Percentiles rank a stretch among this genome's conserved stretches.
These are phyloP conservation scores for Rhododendron ferrugineum DNA, from an alignment of 148 eudicot species.

Conservation along the genomic window DNA sequence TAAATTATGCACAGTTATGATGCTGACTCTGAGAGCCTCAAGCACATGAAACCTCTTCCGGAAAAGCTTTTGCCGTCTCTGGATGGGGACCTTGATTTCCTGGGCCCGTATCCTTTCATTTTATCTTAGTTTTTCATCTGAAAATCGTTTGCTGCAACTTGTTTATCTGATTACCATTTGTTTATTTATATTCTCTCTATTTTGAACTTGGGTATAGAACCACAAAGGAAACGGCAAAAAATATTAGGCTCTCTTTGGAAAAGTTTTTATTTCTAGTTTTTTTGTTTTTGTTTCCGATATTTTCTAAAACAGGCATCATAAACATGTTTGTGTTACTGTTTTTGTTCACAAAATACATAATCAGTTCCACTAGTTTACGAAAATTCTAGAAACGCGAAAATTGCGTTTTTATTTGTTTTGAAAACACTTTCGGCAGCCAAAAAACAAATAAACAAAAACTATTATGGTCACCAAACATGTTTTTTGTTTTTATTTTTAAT, in stretches of 20 bases:
- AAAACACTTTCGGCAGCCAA: too few relatives aligned
- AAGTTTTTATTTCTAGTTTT: too few relatives aligned
- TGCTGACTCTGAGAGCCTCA: slow-evolving; percentile 37
- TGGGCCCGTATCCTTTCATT: slow-evolving; percentile 74
- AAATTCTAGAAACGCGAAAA: too few relatives aligned
- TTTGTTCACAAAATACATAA: too few relatives aligned
- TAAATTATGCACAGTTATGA: slow-evolving; percentile 46
- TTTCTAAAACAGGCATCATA: too few relatives aligned
- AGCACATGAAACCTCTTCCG: slow-evolving; percentile 54
- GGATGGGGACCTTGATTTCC: slow-evolving; percentile 53
- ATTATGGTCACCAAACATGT: too few relatives aligned
- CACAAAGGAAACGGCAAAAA: not conserved
- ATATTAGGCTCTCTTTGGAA: not conserved
- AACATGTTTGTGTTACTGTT: too few relatives aligned
- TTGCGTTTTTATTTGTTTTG: too few relatives aligned
- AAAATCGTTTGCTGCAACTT: not conserved
- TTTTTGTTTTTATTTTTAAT: too few relatives aligned
- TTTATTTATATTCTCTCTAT: not conserved
- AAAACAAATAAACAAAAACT: too few relatives aligned
- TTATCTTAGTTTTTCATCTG: not conserved
- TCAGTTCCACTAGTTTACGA: too few relatives aligned
- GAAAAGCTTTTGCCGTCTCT: slow-evolving; percentile 40
- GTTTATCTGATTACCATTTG: not conserved
- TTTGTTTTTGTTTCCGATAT: too few relatives aligned
- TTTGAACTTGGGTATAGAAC: not conserved